A percentile compares a stretch with the other conserved stretches of the same genome.
Evolutionary conservation across 352 stramenopile species (phyloP).

Genomic region (Phytopythium cucurbitacearum): DNA sequence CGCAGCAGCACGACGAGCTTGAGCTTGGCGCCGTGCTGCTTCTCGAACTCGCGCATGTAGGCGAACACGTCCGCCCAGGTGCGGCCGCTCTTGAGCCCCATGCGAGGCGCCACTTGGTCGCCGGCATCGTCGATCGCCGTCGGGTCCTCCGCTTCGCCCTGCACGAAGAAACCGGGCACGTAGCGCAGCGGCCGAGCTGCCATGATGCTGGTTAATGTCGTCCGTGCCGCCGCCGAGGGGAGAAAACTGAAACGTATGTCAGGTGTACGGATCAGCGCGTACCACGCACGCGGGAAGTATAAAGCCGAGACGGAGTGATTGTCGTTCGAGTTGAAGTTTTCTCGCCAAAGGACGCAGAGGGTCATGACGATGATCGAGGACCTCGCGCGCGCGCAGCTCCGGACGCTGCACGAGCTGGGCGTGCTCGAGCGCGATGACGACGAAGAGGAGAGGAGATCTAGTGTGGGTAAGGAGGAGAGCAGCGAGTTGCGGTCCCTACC

Average conservation of each 20-base stretch:
- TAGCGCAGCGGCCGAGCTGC: conserved; percentile 15
- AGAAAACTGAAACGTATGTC: too few relatives aligned
- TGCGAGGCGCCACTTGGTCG: conserved; percentile 9
- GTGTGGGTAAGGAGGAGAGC: background rate
- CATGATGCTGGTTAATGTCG: too few relatives aligned
- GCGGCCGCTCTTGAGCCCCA: conserved; percentile 37
- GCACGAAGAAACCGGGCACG: conserved; percentile 39
- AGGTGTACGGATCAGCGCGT: background rate
- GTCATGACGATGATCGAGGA: conserved; percentile 15
- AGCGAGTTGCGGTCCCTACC: too few relatives aligned
- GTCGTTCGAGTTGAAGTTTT: background rate
- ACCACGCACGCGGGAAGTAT: conserved; percentile 3
- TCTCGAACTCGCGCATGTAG: conserved; percentile 25
- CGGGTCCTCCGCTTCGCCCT: conserved; percentile 23
- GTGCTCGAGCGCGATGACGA: conserved; percentile 28
- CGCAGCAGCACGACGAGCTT: conserved; percentile 63
- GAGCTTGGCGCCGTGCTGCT: conserved; percentile 12
- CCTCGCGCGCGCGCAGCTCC: conserved; percentile 41
- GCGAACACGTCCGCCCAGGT: conserved; percentile 32
- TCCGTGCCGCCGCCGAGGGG: too few relatives aligned
- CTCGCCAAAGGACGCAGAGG: conserved; percentile 7
- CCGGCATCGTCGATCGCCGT: conserved; percentile 4
- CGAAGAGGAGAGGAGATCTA: conserved; percentile 12
- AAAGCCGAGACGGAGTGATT: conserved; percentile 1
- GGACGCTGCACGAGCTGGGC: conserved; percentile 43